Base-by-base conservation (phyloP, 257 asterid genomes). In the Paulownia fortunei region DNA sequence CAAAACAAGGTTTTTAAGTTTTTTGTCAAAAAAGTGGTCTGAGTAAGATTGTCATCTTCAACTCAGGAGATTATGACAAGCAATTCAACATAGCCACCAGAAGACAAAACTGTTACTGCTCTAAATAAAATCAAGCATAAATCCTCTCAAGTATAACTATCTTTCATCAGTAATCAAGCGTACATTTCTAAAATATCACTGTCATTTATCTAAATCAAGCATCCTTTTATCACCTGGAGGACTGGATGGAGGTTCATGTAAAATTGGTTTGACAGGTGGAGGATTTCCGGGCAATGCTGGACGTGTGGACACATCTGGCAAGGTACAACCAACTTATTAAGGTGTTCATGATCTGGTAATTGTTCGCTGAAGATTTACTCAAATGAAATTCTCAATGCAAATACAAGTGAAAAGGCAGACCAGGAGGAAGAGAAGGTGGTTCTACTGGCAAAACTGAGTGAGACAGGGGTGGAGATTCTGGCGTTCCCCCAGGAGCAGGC, bases 191-290 rank as follows among this genome's bases (percentile, higher is more conserved):
- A 24, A 73, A 64, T 30, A 18, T 54, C 79, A 56, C 26, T 47
- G 30, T 27, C 18, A 2, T 62, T 49, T 49, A 63, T 39, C 64
- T 15, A 41, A 77, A 47, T 67, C 23, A 60, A 71, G 73, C 32
- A 64, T 21, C 54, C 41, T n/a, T 70, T 80, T 47, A 68, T 81
- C 84, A 92, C 98, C 97, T 88, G 97, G 88, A 74, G 92, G 86
- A 74, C 72, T 84, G 69, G 89, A 82, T 7, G 90, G 92, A 63
- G 96, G 87, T 80, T 84, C 82, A 39, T 52, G 41, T 32, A 2
- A 82, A 71, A 69, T 78, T 65, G 87, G 91, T 69, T 39, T 73
- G 52, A 49, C 49, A 18, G 85, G 79, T 78, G 86, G 87, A 30
- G 87, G 61, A 56, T 76, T 81, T 66, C 72, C 79, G 23, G 82